phyloP scores from a whole-genome alignment of 805 yeast genomes.

The Barnettozyma wickerhamii region DNA sequence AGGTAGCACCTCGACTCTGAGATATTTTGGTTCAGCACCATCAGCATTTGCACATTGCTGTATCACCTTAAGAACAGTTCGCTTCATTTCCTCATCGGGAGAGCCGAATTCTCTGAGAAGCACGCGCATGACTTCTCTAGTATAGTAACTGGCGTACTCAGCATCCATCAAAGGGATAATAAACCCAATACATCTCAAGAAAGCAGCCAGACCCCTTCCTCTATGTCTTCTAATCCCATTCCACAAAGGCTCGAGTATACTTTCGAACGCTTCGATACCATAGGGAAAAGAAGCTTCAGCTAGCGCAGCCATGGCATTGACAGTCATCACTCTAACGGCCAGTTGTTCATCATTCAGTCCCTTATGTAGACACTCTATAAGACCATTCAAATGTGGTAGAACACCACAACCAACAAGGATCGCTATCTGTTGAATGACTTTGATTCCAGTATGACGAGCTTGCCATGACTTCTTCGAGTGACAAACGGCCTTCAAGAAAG shows the following conservation, averaged over 20 bases:
- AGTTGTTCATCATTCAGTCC: conserved; percentile 64
- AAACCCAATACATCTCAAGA: conserved; percentile 71
- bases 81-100: conserved; percentile 86
- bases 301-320: conserved; percentile 63
- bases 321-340: conserved; percentile 65
- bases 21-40: conserved; percentile 46
- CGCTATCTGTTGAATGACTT: conserved; percentile 73
- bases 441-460: conserved; percentile 80
- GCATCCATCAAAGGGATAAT: conserved; percentile 83
- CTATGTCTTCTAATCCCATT: conserved; percentile 69
- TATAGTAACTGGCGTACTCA: conserved; percentile 74
- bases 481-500: conserved; percentile 79
- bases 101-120: conserved; percentile 68
- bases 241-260: conserved; percentile 70
- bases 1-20: conserved; percentile 48
- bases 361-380: conserved; percentile 57
- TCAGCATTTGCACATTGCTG: conserved; percentile 61
- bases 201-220: conserved; percentile 74
- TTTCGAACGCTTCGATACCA: conserved; percentile 85
- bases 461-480: conserved; percentile 73
- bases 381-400: conserved; percentile 63
- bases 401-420: conserved; percentile 64
- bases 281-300: conserved; percentile 84
- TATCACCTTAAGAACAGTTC: conserved; percentile 63
- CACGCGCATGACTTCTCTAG: conserved; percentile 66